Evolutionary conservation across 2,329 filamentous ascomycete genomes (phyloP), one percentile per base, ranked within the genome.

Genomic region (Fusarium neocosmosporiellum): DNA sequence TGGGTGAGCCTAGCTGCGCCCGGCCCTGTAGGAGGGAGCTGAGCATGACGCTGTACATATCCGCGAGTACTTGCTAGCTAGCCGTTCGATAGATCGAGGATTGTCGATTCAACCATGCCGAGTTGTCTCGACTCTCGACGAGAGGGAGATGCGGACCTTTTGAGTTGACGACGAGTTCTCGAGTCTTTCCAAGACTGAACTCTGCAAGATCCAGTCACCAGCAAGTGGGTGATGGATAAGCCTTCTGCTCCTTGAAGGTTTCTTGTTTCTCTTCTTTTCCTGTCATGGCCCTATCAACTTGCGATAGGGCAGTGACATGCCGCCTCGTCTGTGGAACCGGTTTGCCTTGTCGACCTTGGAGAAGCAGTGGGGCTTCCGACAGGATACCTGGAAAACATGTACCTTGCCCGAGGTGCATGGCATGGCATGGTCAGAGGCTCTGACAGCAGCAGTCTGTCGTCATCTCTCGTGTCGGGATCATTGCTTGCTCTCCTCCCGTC

Each of bases 231-330:
- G 55, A 55, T 24, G 50, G 60, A 14, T 8, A 69, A 68, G 33
- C 48, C 58, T 53, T 58, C 46, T 39, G 46, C 31, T 62, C 13
- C 39, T 57, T 22, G n/a, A 27, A 46, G 50, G 62, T 65, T 60
- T 50, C 64, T 43, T 65, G 57, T 46, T 54, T 55, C 66, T 67
- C 53, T 27, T 46, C 33, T 27, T 54, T 70, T 58, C 31, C n/a
- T 33, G 62, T 57, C 59, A 74, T 69, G 48, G 46, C 50, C 67
- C 67, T 69, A 55, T 61, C 61, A 72, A 66, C 59, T 58, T 54
- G 57, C 58, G 71, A 73, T 69, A 74, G 37, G 61, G 65, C 61
- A 72, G 67, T 73, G 71, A 73, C 71, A 74, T 73, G 65, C 67
- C 58, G 64, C 58, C 55, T 73, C 37, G 58, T 46, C 64, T 70